Evolutionary conservation across 108 stramenopile species (phyloP), one percentile per base, ranked within the genome.

Genomic region (Discostella pseudostelligera): DNA sequence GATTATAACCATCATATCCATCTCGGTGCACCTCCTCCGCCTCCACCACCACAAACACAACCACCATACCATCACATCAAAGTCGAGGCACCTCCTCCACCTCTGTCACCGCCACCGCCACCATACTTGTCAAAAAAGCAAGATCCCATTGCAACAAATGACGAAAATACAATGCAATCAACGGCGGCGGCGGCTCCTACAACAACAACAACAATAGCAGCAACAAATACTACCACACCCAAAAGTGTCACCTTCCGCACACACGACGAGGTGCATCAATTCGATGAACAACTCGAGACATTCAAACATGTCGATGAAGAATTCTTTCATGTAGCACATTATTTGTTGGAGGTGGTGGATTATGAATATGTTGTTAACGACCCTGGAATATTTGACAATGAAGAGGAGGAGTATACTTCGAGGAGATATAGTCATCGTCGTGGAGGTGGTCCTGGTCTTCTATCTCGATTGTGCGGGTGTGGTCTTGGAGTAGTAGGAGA

Each of bases 261-360:
- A 17, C 71, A 62, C 46, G 71, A 72, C 59, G 36, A 72, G 64
- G 48, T 65, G 8, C 63, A 65, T 58, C 63, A 64, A 65, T 72
- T 62, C 62, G 71, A 72, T 26, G 63, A 65, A 64, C 63, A 72
- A 65, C 19, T 72, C 8, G 71, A 72, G 39, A n/a, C 37, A 59
- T 42, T 72, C 9, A 48, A 57, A 39, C 39, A 72, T 44, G 71
- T 72, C 43, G 56, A 72, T 36, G 71, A 72, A 2, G 71, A 62
- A 49, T 72, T 72, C 39, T 72, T 72, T 17, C 54, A 21, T 26
- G 71, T 62, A 9, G 62, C 71, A 0, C 56, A 65, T 55, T 72
- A 24, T 51, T 46, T 72, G 50, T 42, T 72, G 47, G 57, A 72
- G 28, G 57, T 64, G 22, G 57, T 59, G 8, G 43, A 56, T 43